Conservation (phyloP, 345 rosid genomes). For the Hibiscus tridactylites region DNA sequence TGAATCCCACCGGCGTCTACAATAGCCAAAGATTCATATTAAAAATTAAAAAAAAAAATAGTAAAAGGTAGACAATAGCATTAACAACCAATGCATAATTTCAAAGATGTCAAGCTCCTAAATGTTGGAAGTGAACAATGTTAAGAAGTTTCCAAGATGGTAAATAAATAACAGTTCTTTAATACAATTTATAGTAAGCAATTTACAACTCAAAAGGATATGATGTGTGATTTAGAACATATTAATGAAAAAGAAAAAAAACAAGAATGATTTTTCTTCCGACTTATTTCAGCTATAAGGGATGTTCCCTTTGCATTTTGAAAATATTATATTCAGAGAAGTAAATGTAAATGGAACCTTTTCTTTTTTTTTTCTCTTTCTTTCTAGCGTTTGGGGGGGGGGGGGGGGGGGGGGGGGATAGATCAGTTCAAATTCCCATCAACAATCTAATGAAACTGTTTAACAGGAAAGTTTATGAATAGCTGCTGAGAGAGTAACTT, state of each 20-base stretch:
- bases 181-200: too few relatives aligned
- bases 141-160: background rate
- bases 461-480: background rate
- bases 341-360: background rate
- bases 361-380: background rate
- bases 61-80: background rate
- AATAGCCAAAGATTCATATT: constrained; percentile 8
- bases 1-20: constrained; percentile 77
- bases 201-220: background rate
- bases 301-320: background rate
- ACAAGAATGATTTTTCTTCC: background rate
- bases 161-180: background rate
- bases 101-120: background rate
- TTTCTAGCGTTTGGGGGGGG: too few relatives aligned
- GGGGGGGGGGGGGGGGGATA: background rate
- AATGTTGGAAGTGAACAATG: background rate
- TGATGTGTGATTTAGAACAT: background rate
- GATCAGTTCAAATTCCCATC: background rate
- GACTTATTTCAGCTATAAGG: background rate
- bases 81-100: constrained; percentile 3
- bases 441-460: background rate
- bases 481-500: background rate
- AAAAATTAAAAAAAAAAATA: background rate
- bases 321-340: background rate
- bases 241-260: background rate